A percentile compares a stretch with the other conserved stretches of the same genome.
Conservation (phyloP, 208 protist species). For the Strigomonas oncopelti region DNA sequence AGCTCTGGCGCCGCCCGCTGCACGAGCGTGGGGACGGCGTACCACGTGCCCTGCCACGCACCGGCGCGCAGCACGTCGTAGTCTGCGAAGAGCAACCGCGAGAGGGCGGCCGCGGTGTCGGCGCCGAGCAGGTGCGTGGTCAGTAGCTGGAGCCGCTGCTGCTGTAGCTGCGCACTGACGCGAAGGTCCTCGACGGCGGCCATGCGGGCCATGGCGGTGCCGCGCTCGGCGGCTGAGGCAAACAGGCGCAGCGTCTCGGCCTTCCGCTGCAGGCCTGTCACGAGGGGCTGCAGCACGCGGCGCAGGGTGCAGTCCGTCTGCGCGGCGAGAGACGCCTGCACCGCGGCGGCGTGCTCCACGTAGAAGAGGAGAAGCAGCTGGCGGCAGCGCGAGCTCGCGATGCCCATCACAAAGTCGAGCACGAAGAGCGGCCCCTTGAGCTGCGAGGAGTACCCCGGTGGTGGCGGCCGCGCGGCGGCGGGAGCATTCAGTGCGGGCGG, state of each 20-base stretch:
- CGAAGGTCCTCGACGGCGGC: constrained; percentile 19
- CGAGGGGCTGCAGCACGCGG: neutral
- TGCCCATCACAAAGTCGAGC: neutral
- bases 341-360: neutral
- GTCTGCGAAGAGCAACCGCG: constrained; percentile 56
- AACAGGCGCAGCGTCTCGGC: constrained; percentile 1
- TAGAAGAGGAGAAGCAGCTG: neutral
- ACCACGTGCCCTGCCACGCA: constrained; percentile 29
- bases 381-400: neutral
- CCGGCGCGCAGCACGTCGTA: constrained; percentile 18
- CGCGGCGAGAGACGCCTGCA: too few relatives aligned
- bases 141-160: constrained; percentile 55
- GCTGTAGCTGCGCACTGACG: constrained; percentile 37
- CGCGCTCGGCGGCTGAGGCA: too few relatives aligned
- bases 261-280: neutral
- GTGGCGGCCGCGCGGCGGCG: neutral
- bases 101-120: constrained; percentile 39
- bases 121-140: constrained; percentile 45
- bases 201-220: too few relatives aligned
- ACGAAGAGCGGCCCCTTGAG: neutral
- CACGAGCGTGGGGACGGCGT: neutral
- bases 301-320: neutral
- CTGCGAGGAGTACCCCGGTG: neutral
- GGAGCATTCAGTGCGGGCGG: neutral
- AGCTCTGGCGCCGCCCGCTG: neutral